Conservation (phyloP, 1,139 yeast genomes). For the Pneumocystis sp. region DNA sequence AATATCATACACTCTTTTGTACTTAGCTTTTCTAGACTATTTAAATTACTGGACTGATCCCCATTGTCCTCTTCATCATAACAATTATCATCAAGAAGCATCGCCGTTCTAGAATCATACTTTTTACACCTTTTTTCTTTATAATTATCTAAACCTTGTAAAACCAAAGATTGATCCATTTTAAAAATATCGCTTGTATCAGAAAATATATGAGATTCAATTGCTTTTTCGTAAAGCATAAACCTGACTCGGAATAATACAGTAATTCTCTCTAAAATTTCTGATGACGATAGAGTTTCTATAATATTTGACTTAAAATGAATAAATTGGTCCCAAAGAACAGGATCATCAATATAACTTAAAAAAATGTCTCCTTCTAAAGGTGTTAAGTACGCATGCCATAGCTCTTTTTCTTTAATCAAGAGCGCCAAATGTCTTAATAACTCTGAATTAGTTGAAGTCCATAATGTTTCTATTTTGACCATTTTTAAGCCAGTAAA, state of each 20-base stretch:
- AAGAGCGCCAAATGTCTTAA: neutral
- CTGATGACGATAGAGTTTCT: slow-evolving; percentile 14
- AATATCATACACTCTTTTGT: slow-evolving; percentile 1
- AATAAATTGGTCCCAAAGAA: neutral
- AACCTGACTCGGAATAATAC: slow-evolving; percentile 7
- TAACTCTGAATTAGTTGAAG: neutral
- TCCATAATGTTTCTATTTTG: neutral
- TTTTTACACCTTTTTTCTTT: neutral
- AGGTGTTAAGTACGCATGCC: neutral
- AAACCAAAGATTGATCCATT: slow-evolving; percentile 1
- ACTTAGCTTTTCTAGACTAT: slow-evolving; percentile 12
- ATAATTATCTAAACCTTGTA: slow-evolving; percentile 2
- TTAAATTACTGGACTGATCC: slow-evolving; percentile 18
- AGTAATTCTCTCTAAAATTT: slow-evolving; percentile 3
- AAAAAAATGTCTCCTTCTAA: neutral
- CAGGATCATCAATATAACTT: neutral
- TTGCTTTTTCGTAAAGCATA: slow-evolving; percentile 8
- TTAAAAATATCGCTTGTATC: neutral
- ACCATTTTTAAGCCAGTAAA: neutral
- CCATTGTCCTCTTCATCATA: slow-evolving; percentile 21
- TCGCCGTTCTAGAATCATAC: slow-evolving; percentile 5
- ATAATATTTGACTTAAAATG: neutral
- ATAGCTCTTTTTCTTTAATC: neutral
- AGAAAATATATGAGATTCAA: slow-evolving; percentile 6
- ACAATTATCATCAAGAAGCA: slow-evolving; percentile 16